phyloP scores from a whole-genome alignment of 768 basidiomycete species.

The Russula earlei region DNA sequence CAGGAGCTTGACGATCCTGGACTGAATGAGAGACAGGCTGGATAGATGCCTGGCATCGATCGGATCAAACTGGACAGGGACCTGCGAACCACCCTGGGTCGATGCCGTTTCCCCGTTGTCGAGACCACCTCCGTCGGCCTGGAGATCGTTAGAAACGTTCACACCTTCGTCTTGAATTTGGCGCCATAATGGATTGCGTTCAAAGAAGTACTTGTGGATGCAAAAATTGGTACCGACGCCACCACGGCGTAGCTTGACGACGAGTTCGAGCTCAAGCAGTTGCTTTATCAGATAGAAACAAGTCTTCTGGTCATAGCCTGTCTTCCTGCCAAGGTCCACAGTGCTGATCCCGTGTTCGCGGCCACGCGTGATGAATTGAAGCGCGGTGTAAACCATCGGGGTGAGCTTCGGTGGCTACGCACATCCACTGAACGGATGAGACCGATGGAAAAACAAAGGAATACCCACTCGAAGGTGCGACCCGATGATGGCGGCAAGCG shows the following conservation, averaged over 20 bases:
- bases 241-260: slow-evolving; percentile 69
- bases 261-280: slow-evolving; percentile 59
- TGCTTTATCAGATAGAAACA: slow-evolving; percentile 81
- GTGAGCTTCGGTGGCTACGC: slow-evolving; percentile 67
- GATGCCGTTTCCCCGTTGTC: slow-evolving; percentile 25
- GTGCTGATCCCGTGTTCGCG: slow-evolving; percentile 70
- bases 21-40: slow-evolving; percentile 61
- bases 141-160: slow-evolving; percentile 26
- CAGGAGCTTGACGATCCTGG: slow-evolving; percentile 62
- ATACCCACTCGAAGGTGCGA: slow-evolving; percentile 68
- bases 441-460: background rate
- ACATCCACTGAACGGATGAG: slow-evolving; percentile 6
- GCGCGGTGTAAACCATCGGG: slow-evolving; percentile 74
- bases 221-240: slow-evolving; percentile 70
- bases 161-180: slow-evolving; percentile 63
- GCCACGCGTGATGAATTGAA: slow-evolving; percentile 79
- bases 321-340: slow-evolving; percentile 64
- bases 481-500: slow-evolving; percentile 73
- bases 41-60: slow-evolving; percentile 74
- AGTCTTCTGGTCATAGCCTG: slow-evolving; percentile 82
- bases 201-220: slow-evolving; percentile 80
- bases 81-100: slow-evolving; percentile 20
- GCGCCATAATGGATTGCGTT: slow-evolving; percentile 66
- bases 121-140: slow-evolving; percentile 27
- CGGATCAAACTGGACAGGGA: slow-evolving; percentile 47